A percentile compares a stretch with the other conserved stretches of the same genome.
These are phyloP conservation scores for Lolium multiflorum DNA, from an alignment of 176 grass and related monocot genomes.

Conservation along the genomic window DNA sequence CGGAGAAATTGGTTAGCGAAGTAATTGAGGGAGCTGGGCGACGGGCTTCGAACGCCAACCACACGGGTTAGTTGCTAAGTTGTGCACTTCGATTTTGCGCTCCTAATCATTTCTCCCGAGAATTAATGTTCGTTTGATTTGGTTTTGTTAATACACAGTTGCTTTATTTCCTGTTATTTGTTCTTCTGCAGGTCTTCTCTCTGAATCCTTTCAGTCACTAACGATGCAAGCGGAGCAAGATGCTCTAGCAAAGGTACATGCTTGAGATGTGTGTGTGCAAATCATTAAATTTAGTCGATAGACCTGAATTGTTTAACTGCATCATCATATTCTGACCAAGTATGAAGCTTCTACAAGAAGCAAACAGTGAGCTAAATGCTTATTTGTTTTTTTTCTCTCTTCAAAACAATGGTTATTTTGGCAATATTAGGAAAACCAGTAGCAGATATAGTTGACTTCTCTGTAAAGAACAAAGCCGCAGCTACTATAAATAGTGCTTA, in stretches of 20 bases:
- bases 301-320: not conserved
- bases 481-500: slow-evolving; percentile 1
- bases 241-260: slow-evolving; percentile 78
- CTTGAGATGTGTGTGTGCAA: slow-evolving; percentile 11
- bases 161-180: not conserved
- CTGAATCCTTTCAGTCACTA: slow-evolving; percentile 71
- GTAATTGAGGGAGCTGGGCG: slow-evolving; percentile 23
- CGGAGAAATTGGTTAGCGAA: slow-evolving; percentile 25
- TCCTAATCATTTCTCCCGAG: slow-evolving; percentile 23
- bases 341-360: not conserved
- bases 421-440: not conserved
- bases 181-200: slow-evolving; percentile 65
- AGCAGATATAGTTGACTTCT: not conserved
- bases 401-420: not conserved
- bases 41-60: slow-evolving; percentile 8
- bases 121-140: slow-evolving; percentile 27
- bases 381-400: not conserved
- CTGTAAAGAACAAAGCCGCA: not conserved
- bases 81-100: not conserved
- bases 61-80: slow-evolving; percentile 40
- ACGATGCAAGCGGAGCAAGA: slow-evolving; percentile 65
- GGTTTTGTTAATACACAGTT: slow-evolving; percentile 18
- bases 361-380: slow-evolving; percentile 8
- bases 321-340: not conserved
- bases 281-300: slow-evolving; percentile 15